Base-by-base conservation (phyloP, 352 stramenopile species). In the Thraustochytrium sp. region DNA sequence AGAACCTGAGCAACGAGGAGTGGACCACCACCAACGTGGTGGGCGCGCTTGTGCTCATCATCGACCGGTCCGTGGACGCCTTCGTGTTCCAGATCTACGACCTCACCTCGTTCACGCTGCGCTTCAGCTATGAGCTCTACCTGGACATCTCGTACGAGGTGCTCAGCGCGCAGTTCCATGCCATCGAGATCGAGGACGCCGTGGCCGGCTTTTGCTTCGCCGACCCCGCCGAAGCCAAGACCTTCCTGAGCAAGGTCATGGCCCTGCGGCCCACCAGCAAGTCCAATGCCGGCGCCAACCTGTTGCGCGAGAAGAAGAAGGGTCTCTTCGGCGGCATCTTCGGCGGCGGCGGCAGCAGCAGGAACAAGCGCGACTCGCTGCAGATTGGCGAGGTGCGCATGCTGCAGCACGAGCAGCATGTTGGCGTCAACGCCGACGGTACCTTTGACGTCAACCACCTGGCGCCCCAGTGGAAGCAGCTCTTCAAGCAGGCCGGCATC, bases 361-460 rank as follows among this genome's bases (percentile, higher is more conserved):
- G 9, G 36, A 80, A 80, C 44, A 42, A 23, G 1, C 37, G 40
- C 62, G 40, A 54, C 36, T 51, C 36, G 4, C 23, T 80, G 1
- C 23, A 40, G 42, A 80, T 80, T 26, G 68, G 68, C 26, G 46
- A 80, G 42, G 68, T 80, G 9, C 48, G 53, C 48, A 63, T 63
- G 68, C 26, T 80, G 3, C 42, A 64, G 68, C 68, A 80, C 49
- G 51, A 80, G 21, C 68, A 80, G 68, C 68, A 80, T 51, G 68
- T 80, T 26, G 68, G 68, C 18, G 68, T 80, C n/a, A 80, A 80
- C 46, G 5, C 42, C 42, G 68, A 80, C 38, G 68, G 68, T 23
- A 80, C 48, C 68, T 80, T 84, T 82, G 75, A 84, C 49, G 29
- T 80, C 8, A 75, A 84, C 18, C 29, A 73, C 40, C 61, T 84